Evolutionary conservation across 2,329 filamentous ascomycete species (phyloP), one percentile per base, ranked within the genome.

Genomic region (Fusarium continuum): DNA sequence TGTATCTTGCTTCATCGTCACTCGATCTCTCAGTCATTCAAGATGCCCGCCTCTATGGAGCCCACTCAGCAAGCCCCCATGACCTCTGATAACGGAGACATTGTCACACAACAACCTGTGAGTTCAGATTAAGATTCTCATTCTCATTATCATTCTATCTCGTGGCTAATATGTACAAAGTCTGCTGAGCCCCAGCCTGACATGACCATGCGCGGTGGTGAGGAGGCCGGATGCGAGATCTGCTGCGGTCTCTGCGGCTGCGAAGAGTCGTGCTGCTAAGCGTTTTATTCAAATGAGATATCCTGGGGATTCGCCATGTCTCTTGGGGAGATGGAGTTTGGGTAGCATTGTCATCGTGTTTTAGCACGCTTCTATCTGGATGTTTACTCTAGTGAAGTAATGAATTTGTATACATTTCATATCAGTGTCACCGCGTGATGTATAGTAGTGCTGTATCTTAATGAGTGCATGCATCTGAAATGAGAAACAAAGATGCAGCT

Each of bases 231-330:
- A 31, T 80, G 79, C 55, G 78, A 80, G 67, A 68, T 80, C 58
- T 80, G 79, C 74, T 80, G 79, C 56, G 78, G 79, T 54, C 76
- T 80, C 56, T 80, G 79, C 70, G 78, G 70, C 45, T 80, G 79
- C 65, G 70, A 80, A 1, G 79, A 80, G 64, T 70, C 67, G 19
- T 80, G 79, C 72, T 80, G 79, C 70, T 80, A 53, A 61, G 36
- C 49, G 26, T 25, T 26, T 14, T 17, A 31, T 8, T 50, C 34
- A 19, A 25, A 22, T 53, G 32, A 17, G 28, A 41, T 17, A 28
- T 55, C 25, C 38, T 39, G 16, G 17, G 31, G n/a, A n/a, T n/a
- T n/a, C n/a, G n/a, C n/a, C n/a, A n/a, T n/a, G n/a, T 57, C 48
- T 23, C 34, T 22, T 29, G 22, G 25, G 29, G 16, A 19, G 16